A percentile compares a stretch with the other conserved stretches of the same genome.
phyloP scores from a whole-genome alignment of 2,329 filamentous ascomycete genomes.

The Trichoderma afroharzianum region DNA sequence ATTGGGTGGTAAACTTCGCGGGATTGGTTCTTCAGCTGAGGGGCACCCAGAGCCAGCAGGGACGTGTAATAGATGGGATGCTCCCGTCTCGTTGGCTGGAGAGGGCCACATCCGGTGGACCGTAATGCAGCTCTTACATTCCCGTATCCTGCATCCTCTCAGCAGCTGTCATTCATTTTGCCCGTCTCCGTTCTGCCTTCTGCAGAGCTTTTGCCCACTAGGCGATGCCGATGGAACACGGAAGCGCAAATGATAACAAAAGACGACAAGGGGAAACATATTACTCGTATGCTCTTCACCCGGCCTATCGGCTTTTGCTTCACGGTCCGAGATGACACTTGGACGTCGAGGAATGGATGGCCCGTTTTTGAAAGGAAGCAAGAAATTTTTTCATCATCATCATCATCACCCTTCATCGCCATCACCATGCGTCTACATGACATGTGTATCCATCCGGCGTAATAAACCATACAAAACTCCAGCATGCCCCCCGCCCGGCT shows the following conservation, averaged over 20 bases:
- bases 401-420: not conserved
- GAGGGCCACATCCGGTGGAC: not conserved
- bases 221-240: not conserved
- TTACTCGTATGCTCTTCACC: not conserved
- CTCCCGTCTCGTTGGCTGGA: not conserved
- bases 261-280: not conserved
- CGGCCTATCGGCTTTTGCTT: slow-evolving; percentile 2
- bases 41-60: not conserved
- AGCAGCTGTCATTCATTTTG: not conserved
- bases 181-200: not conserved
- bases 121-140: not conserved
- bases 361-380: not conserved
- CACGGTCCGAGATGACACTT: not conserved
- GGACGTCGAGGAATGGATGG: slow-evolving; percentile 1
- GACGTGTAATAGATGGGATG: not conserved
- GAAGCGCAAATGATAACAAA: not conserved
- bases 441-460: not conserved
- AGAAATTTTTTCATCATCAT: not conserved
- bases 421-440: slow-evolving; percentile 7
- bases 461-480: slow-evolving; percentile 14
- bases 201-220: not conserved
- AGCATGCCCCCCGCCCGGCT: not conserved
- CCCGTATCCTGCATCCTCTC: slow-evolving; percentile 5
- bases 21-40: not conserved
- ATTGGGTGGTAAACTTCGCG: not conserved